Percentiles rank a stretch among this genome's conserved stretches.
phyloP scores from a whole-genome alignment of 2,329 filamentous ascomycete species.

The Dryadomyces sulphureus region DNA sequence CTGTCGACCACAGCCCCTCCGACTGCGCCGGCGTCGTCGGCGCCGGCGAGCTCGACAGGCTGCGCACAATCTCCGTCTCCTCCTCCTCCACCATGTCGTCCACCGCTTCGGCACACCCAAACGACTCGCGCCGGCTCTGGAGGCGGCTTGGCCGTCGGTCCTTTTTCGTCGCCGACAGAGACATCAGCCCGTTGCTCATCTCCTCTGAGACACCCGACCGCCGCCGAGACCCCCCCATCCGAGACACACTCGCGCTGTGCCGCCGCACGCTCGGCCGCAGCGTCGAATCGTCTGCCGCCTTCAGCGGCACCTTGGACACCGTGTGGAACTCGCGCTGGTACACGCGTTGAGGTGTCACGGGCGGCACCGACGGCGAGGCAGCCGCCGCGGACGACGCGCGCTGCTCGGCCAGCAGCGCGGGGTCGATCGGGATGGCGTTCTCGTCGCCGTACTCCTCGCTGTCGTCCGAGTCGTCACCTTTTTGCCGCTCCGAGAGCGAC shows the following conservation, averaged over 20 bases:
- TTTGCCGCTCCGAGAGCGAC: slow-evolving; percentile 35
- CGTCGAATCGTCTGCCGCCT: slow-evolving; percentile 46
- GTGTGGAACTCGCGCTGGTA: slow-evolving; percentile 50
- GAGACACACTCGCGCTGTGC: slow-evolving; percentile 35
- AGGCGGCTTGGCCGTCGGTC: slow-evolving; percentile 7
- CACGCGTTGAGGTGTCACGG: slow-evolving; percentile 41
- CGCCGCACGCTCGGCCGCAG: slow-evolving; percentile 29
- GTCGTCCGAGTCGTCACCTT: slow-evolving; percentile 38
- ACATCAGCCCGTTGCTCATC: slow-evolving; percentile 37
- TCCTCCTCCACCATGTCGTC: slow-evolving; percentile 9
- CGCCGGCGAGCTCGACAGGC: not conserved
- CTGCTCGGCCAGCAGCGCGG: slow-evolving; percentile 22
- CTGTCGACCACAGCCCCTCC: slow-evolving; percentile 33
- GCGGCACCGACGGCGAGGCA: slow-evolving; percentile 18
- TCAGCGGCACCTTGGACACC: slow-evolving; percentile 63
- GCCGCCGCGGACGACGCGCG: slow-evolving; percentile 6
- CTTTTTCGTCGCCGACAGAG: slow-evolving; percentile 36
- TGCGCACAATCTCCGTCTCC: slow-evolving; percentile 4
- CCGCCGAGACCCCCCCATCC: slow-evolving; percentile 22
- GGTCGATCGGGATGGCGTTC: slow-evolving; percentile 43
- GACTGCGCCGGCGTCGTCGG: slow-evolving; percentile 32
- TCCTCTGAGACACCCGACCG: slow-evolving; percentile 17
- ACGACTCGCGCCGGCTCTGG: slow-evolving; percentile 13
- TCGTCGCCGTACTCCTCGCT: slow-evolving; percentile 56
- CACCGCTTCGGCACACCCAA: slow-evolving; percentile 1